These are phyloP conservation scores for Volutella citrinella DNA, from an alignment of 2,329 filamentous ascomycete species.

Conservation along the genomic window DNA sequence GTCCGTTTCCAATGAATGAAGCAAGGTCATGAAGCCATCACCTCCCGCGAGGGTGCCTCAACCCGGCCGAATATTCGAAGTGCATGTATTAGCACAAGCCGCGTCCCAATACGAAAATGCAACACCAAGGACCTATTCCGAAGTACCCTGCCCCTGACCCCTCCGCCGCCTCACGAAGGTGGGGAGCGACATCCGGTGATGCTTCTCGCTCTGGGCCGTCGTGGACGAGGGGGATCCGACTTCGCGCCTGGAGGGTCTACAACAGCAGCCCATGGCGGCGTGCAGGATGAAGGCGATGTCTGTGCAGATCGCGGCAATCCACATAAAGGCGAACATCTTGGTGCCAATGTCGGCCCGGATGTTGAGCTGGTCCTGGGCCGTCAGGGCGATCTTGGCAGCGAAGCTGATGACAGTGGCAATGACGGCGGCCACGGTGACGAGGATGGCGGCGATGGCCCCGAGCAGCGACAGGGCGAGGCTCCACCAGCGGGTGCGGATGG, in stretches of 20 bases:
- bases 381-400: slow-evolving; percentile 76
- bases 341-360: slow-evolving; percentile 67
- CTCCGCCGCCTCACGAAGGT: slow-evolving; percentile 28
- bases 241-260: slow-evolving; percentile 33
- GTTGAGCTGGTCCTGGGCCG: slow-evolving; percentile 69
- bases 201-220: slow-evolving; percentile 20
- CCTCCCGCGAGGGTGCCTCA: too few relatives aligned
- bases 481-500: slow-evolving; percentile 55
- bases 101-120: too few relatives aligned
- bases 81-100: too few relatives aligned
- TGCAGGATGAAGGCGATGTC: slow-evolving; percentile 72
- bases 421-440: slow-evolving; percentile 66
- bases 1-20: too few relatives aligned
- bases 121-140: too few relatives aligned
- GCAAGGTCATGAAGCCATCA: too few relatives aligned
- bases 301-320: slow-evolving; percentile 69
- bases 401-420: slow-evolving; percentile 82
- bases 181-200: slow-evolving; percentile 18
- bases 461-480: slow-evolving; percentile 67
- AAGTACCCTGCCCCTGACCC: too few relatives aligned
- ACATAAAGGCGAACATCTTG: slow-evolving; percentile 86
- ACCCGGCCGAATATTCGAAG: too few relatives aligned
- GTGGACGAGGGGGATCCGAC: slow-evolving; percentile 4
- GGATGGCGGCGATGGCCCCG: slow-evolving; percentile 63
- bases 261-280: slow-evolving; percentile 75